A percentile compares a stretch with the other conserved stretches of the same genome.
phyloP scores from a whole-genome alignment of 139 green algal genomes.

The Edaphochlamys debaryana region DNA sequence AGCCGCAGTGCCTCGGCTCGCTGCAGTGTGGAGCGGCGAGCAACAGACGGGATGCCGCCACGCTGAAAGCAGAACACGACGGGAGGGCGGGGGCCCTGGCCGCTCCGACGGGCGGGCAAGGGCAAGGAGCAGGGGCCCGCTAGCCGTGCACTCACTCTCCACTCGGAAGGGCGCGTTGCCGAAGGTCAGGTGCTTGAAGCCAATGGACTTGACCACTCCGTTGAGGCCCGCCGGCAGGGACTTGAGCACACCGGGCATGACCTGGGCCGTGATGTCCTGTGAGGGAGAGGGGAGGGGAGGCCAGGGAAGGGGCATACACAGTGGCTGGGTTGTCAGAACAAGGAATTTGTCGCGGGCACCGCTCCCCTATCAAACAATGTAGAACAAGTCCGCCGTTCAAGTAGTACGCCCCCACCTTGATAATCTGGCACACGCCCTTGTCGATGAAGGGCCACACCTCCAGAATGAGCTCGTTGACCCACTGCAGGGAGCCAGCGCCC shows the following conservation, averaged over 20 bases:
- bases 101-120: no score
- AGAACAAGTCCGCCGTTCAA: no score
- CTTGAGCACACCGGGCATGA: constrained; percentile 19
- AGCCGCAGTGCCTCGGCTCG: no score
- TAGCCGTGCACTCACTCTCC: constrained; percentile 54
- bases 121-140: no score
- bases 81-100: no score
- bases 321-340: neutral
- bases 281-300: neutral
- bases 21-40: no score
- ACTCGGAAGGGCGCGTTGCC: constrained; percentile 84
- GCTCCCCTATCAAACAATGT: neutral
- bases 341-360: neutral
- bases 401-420: constrained; percentile 85
- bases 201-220: constrained; percentile 82
- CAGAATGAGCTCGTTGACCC: constrained; percentile 83
- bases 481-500: constrained; percentile 72
- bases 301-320: neutral
- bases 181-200: constrained; percentile 90
- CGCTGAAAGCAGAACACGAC: no score
- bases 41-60: no score
- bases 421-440: constrained; percentile 74
- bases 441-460: constrained; percentile 92
- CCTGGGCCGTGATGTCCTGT: constrained; percentile 27
- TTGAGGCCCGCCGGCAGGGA: constrained; percentile 40